Evolutionary conservation across 306 rosid species (phyloP).

Genomic region (Inga laurina): DNA sequence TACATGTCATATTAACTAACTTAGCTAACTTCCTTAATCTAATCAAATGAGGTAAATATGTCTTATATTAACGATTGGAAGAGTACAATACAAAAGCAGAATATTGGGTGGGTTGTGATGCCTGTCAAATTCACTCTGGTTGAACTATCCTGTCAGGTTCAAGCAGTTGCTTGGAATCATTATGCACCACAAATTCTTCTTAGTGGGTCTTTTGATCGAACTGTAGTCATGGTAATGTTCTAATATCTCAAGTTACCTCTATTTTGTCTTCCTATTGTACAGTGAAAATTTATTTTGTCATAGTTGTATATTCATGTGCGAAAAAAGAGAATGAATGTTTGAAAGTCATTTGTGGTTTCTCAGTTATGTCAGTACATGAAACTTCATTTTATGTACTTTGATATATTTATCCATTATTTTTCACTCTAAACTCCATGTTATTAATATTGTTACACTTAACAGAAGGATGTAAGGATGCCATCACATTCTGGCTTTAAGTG

Average conservation of each 20-base stretch:
- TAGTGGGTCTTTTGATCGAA: slow-evolving; percentile 90
- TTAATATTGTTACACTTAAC: slow-evolving; percentile 40
- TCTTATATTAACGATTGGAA: too few species aligned
- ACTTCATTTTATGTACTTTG: not conserved
- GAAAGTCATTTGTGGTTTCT: not conserved
- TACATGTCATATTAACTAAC: too few species aligned
- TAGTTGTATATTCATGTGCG: not conserved
- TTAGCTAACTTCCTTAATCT: too few species aligned
- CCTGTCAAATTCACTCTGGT: slow-evolving; percentile 21
- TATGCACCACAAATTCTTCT: slow-evolving; percentile 78
- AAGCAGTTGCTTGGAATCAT: slow-evolving; percentile 90
- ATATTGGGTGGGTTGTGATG: not conserved
- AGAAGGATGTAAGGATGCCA: slow-evolving; percentile 87
- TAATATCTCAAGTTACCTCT: not conserved
- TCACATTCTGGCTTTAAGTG: slow-evolving; percentile 85
- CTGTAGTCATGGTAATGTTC: slow-evolving; percentile 77
- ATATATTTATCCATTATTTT: not conserved
- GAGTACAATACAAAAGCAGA: not conserved
- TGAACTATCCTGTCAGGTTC: slow-evolving; percentile 69
- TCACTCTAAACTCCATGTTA: not conserved
- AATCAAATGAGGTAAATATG: too few species aligned
- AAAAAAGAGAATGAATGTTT: not conserved
- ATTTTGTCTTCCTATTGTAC: not conserved
- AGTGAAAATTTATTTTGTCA: not conserved
- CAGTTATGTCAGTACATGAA: not conserved